Evolutionary conservation across 2,329 filamentous ascomycete species (phyloP).

Genomic region (Pseudogymnoascus sp.): DNA sequence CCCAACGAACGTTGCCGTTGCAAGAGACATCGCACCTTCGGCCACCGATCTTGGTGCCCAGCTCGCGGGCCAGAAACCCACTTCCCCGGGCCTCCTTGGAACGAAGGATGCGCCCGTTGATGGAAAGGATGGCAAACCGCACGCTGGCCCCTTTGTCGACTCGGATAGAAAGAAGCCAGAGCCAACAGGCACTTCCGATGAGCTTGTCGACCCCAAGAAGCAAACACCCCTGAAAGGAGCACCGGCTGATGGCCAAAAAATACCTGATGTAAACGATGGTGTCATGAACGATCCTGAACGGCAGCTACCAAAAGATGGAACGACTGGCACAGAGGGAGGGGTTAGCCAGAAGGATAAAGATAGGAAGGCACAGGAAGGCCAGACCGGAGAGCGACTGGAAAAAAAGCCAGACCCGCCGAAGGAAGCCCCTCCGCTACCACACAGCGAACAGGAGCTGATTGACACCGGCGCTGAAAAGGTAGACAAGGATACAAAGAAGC

Average conservation of each 20-base stretch:
- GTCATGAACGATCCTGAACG: constrained; percentile 89
- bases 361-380: constrained; percentile 58
- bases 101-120: constrained; percentile 84
- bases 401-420: constrained; percentile 80
- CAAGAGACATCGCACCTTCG: constrained; percentile 17
- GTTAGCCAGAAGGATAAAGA: constrained; percentile 82
- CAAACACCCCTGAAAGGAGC: constrained; percentile 42
- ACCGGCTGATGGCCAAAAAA: constrained; percentile 53
- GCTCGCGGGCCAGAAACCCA: constrained; percentile 25
- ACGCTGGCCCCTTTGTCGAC: constrained; percentile 74
- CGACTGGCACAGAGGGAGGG: constrained; percentile 80
- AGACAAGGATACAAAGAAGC: constrained; percentile 36
- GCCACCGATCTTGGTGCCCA: constrained; percentile 17
- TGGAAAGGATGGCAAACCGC: constrained; percentile 87
- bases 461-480: constrained; percentile 32
- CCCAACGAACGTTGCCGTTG: constrained; percentile 20
- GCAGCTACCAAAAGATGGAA: constrained; percentile 70
- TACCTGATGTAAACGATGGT: constrained; percentile 62
- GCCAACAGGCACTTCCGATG: constrained; percentile 27
- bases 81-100: constrained; percentile 34
- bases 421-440: constrained; percentile 73
- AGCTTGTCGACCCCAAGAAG: constrained; percentile 25
- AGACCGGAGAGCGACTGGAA: constrained; percentile 57
- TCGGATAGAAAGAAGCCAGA: constrained; percentile 39
- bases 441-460: constrained; percentile 70